Base-by-base conservation (phyloP, 2,329 filamentous ascomycete genomes). In the Stemphylium vesicarium region DNA sequence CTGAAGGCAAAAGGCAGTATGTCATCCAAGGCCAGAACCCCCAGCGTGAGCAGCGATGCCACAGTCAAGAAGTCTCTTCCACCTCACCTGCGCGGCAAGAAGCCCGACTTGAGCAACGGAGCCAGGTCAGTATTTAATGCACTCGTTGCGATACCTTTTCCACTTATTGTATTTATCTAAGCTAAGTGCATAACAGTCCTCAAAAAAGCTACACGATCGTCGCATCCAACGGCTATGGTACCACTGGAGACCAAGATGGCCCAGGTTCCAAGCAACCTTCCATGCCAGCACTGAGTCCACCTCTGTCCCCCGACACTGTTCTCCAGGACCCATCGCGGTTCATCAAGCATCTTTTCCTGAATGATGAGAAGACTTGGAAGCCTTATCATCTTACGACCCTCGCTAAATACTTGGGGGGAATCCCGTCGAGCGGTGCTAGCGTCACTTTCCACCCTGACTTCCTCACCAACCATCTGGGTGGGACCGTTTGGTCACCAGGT, bases 401-500 rank as follows among this genome's bases (percentile, higher is more conserved):
- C n/a, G 42, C 60, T 2, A 31, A 63, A 0, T 57, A 74, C 4
- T 15, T 60, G 8, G 13, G 40, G 6, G 24, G 46, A 5, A 68
- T 77, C 36, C 74, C 74, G 0, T 3, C 53, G 0, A 22, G 48
- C 2, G 15, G 54, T 20, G 45, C 62, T n/a, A 71, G 57, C 49
- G 54, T 65, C 16, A 74, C 72, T 12, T 81, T 81, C 62, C 63
- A 67, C 9, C 69, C 62, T 24, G 69, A 76, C 22, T 75, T 80
- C 54, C 63, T 81, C 13, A 57, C 62, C 22, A 59, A 68, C n/a
- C 54, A 60, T 12, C 59, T 80, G n/a, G 69, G 68, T 13, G 79
- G 78, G 16, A 60, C 59, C 0, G 49, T 69, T 6, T 80, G 76
- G 75, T 75, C 71, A 10, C 76, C 78, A 0, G 77, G 78, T 10